Evolutionary conservation across 257 asterid genomes (phyloP).

Genomic region (Solanum peruvianum): DNA sequence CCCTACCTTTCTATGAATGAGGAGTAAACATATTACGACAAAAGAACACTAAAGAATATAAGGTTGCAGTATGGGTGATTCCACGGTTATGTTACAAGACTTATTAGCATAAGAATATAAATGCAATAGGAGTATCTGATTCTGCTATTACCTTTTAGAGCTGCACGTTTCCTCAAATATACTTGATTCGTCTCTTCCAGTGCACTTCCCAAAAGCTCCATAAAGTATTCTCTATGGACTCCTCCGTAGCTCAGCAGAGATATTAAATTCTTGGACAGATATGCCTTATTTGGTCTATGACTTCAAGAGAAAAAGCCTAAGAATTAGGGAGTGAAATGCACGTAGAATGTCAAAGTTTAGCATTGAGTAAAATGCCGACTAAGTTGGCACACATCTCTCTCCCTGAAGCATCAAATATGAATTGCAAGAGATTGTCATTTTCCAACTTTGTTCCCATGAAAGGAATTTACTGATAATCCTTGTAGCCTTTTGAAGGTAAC

Average conservation of each 20-base stretch:
- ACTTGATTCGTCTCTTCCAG: conserved; percentile 39
- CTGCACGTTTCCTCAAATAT: conserved; percentile 36
- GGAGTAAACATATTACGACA: not conserved
- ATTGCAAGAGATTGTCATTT: not conserved
- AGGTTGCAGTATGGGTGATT: not conserved
- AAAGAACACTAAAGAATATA: not conserved
- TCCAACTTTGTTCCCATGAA: not conserved
- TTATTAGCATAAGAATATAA: not conserved
- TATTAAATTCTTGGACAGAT: conserved; percentile 54
- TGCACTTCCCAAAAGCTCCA: conserved; percentile 31
- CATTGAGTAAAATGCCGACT: not conserved
- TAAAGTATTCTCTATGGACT: conserved; percentile 48
- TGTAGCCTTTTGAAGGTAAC: not conserved
- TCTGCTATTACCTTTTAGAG: conserved; percentile 46
- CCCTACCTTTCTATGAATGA: not conserved
- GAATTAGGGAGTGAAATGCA: not conserved
- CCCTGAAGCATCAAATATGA: not conserved
- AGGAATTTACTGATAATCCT: not conserved
- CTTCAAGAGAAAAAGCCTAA: conserved; percentile 20
- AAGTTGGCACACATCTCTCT: not conserved
- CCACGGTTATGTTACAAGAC: not conserved
- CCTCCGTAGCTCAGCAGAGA: conserved; percentile 71
- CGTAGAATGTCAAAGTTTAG: not conserved
- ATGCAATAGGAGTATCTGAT: not conserved
- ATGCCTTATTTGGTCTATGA: conserved; percentile 37